Evolutionary conservation across 2,329 filamentous ascomycete genomes (phyloP).

Genomic region (Trichoderma breve): DNA sequence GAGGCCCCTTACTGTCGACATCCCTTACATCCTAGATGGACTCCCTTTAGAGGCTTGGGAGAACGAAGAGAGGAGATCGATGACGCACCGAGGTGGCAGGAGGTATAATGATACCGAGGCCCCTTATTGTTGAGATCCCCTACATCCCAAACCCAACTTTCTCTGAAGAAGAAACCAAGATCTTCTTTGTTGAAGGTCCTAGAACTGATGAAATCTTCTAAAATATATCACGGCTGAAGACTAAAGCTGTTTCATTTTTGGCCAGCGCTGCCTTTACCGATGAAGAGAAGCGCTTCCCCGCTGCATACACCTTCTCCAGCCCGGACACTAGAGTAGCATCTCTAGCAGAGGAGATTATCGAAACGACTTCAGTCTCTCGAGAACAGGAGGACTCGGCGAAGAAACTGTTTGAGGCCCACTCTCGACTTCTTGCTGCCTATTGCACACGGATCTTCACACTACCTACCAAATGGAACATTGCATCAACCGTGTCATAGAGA

Average conservation of each 20-base stretch:
- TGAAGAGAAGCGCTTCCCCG: conserved; percentile 76
- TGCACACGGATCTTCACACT: conserved; percentile 74
- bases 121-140: background rate
- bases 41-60: too few relatives aligned
- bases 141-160: conserved; percentile 34
- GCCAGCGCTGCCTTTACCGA: conserved; percentile 85
- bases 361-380: conserved; percentile 70
- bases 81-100: background rate
- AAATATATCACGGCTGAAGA: conserved; percentile 47
- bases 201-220: conserved; percentile 60
- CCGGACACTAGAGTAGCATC: conserved; percentile 76
- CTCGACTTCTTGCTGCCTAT: conserved; percentile 66
- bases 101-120: background rate
- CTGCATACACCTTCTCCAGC: conserved; percentile 79
- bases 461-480: conserved; percentile 71
- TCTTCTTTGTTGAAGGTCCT: conserved; percentile 39
- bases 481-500: conserved; percentile 65
- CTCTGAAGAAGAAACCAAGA: conserved; percentile 29
- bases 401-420: conserved; percentile 70
- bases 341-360: conserved; percentile 84
- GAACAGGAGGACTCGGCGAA: conserved; percentile 65
- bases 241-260: conserved; percentile 65
- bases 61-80: background rate
- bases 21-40: background rate
- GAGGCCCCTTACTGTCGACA: too few relatives aligned